Base-by-base conservation (phyloP, 257 asterid genomes). In the Solanum gracilifrons region DNA sequence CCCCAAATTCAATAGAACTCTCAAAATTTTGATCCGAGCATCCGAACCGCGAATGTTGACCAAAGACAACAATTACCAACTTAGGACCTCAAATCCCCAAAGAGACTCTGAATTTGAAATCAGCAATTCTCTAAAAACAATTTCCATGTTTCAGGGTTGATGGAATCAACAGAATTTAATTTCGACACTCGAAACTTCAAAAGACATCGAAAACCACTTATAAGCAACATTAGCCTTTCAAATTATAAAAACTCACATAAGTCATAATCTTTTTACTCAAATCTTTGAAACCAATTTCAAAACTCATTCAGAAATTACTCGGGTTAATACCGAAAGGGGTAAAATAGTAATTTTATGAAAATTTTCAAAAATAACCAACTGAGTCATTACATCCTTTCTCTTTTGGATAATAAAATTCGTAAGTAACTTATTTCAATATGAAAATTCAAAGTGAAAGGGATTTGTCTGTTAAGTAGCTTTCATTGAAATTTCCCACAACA, bases 101-200 rank as follows among this genome's bases (percentile, higher is more conserved):
- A 51, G 0, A 1, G 62, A 51, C 62, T 51, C 21, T 0, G 21
- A 51, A 51, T 51, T 51, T 51, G 62, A 51, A 51, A 51, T 1
- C 23, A 1, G 0, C 62, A 51, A 51, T 16, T 51, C 62, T 16
- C 23, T 0, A 16, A 18, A 1, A 51, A 0, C 5, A 51, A 2
- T 51, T 48, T 51, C 1, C 23, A 51, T 0, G 7, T 51, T 51
- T 2, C 3, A 16, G 62, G 21, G 0, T 0, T 51, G 9, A 51
- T 18, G 2, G 9, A 51, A 51, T 5, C 23, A 1, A 51, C 4
- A 0, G 0, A 51, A 51, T 51, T 51, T 6, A 0, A 16, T 51
- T 51, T 5, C 23, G 23, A 16, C 60, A 51, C 60, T 51, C 60
- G 60, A 51, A 51, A 51, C 60, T 5, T 16, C 21, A 51, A 16